Evolutionary conservation across 2,329 filamentous ascomycete genomes (phyloP).

Genomic region (Bretziella fagacearum): DNA sequence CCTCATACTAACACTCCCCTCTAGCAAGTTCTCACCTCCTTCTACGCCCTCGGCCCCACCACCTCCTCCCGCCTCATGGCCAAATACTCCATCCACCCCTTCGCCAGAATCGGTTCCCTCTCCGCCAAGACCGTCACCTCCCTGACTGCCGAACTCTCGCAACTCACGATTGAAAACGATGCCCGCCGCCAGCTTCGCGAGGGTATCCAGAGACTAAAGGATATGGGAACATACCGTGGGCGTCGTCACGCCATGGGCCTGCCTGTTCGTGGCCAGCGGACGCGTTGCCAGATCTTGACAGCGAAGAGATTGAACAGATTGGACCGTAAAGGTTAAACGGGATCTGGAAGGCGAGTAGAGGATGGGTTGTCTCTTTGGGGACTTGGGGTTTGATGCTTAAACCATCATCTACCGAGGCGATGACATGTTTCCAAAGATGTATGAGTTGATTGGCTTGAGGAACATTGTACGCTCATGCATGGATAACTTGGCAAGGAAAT

Average conservation of each 20-base stretch:
- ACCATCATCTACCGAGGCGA: too few species aligned
- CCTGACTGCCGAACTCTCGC: slow-evolving; percentile 68
- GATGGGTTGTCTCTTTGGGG: too few species aligned
- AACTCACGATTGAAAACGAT: slow-evolving; percentile 90
- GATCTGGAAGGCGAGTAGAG: not conserved
- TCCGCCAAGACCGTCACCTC: slow-evolving; percentile 61
- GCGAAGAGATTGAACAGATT: slow-evolving; percentile 45
- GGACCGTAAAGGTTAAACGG: slow-evolving; percentile 27
- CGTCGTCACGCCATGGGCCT: slow-evolving; percentile 82
- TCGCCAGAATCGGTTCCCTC: slow-evolving; percentile 59
- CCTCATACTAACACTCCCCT: not conserved
- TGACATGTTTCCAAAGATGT: too few species aligned
- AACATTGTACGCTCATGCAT: not conserved
- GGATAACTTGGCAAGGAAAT: not conserved
- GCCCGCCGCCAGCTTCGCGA: slow-evolving; percentile 60
- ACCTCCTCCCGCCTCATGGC: slow-evolving; percentile 63
- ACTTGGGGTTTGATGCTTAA: too few species aligned
- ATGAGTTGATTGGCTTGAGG: too few species aligned
- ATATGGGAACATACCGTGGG: slow-evolving; percentile 81
- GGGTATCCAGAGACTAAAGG: slow-evolving; percentile 70
- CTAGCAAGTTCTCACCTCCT: slow-evolving; percentile 61
- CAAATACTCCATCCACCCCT: slow-evolving; percentile 74
- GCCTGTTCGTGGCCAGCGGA: slow-evolving; percentile 80
- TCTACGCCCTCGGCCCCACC: slow-evolving; percentile 68
- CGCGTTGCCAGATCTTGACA: slow-evolving; percentile 53